These are phyloP conservation scores for Avena insularis DNA, from an alignment of 176 grass and related monocot species.

Conservation along the genomic window DNA sequence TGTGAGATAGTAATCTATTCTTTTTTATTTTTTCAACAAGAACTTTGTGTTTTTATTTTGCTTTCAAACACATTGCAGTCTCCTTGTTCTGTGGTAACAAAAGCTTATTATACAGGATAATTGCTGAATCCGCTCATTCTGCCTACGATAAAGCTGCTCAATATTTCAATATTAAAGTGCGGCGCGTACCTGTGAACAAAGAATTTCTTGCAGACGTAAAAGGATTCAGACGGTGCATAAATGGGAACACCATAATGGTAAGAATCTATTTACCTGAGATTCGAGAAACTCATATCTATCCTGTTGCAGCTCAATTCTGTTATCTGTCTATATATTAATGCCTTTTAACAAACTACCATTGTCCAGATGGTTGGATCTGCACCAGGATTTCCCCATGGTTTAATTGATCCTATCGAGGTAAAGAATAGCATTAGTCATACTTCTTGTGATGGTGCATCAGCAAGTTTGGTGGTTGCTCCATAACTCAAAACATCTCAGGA, in stretches of 20 bases:
- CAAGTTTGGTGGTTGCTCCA: conserved; percentile 13
- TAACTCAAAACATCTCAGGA: conserved; percentile 56
- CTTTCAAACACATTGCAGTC: neutral
- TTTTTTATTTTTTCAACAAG: conserved; percentile 19
- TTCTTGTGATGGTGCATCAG: conserved; percentile 19
- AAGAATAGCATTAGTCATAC: neutral
- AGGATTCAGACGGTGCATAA: conserved; percentile 86
- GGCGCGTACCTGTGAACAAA: conserved; percentile 93
- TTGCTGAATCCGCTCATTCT: conserved; percentile 76
- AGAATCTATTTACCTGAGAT: conserved; percentile 27
- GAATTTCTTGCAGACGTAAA: conserved; percentile 95
- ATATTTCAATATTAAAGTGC: conserved; percentile 89
- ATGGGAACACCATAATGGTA: conserved; percentile 96
- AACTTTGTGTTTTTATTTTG: neutral
- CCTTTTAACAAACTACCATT: conserved; percentile 37
- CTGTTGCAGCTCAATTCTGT: neutral
- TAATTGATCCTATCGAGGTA: conserved; percentile 96
- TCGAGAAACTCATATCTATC: neutral
- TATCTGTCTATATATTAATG: conserved; percentile 8
- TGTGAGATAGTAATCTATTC: conserved; percentile 61
- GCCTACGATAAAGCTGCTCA: conserved; percentile 77
- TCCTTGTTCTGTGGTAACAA: conserved; percentile 21
- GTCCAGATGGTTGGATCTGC: conserved; percentile 91
- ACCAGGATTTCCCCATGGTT: conserved; percentile 94
- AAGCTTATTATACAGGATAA: conserved; percentile 60